phyloP scores from a whole-genome alignment of 768 basidiomycete species.

The Naematelia aurantialba region DNA sequence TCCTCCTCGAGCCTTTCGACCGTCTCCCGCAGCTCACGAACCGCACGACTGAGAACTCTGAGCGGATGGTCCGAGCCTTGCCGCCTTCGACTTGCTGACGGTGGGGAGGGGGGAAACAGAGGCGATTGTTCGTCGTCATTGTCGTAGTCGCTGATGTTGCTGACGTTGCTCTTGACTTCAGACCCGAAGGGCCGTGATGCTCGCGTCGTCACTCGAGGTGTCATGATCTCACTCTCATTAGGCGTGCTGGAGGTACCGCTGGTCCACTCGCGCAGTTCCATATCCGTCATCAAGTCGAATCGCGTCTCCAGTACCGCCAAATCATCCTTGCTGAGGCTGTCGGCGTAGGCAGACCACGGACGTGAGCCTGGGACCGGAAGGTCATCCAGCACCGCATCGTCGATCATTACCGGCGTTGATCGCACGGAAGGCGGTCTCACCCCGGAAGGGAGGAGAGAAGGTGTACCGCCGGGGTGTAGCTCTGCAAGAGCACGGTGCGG shows the following conservation, averaged over 20 bases:
- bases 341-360: slow-evolving; percentile 1
- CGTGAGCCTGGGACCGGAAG: neutral
- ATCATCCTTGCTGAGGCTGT: slow-evolving; percentile 29
- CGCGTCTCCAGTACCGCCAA: slow-evolving; percentile 24
- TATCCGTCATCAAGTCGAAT: slow-evolving; percentile 35
- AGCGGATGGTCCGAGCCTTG: slow-evolving; percentile 31
- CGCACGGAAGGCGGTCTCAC: neutral
- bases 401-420: neutral
- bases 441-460: neutral
- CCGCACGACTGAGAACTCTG: slow-evolving; percentile 25
- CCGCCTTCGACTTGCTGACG: neutral
- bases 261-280: slow-evolving; percentile 15
- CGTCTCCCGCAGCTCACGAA: slow-evolving; percentile 31
- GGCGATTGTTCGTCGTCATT: slow-evolving; percentile 10
- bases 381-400: neutral
- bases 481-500: neutral
- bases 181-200: neutral
- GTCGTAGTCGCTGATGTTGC: no score
- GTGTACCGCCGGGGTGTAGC: neutral
- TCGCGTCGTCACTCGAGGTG: slow-evolving; percentile 1
- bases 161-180: no score
- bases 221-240: neutral
- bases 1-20: slow-evolving; percentile 26
- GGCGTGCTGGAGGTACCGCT: neutral
- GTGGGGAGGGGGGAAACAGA: slow-evolving; percentile 40